phyloP scores from a whole-genome alignment of 73 alveolate species.

The Tetrahymena thermophila region DNA sequence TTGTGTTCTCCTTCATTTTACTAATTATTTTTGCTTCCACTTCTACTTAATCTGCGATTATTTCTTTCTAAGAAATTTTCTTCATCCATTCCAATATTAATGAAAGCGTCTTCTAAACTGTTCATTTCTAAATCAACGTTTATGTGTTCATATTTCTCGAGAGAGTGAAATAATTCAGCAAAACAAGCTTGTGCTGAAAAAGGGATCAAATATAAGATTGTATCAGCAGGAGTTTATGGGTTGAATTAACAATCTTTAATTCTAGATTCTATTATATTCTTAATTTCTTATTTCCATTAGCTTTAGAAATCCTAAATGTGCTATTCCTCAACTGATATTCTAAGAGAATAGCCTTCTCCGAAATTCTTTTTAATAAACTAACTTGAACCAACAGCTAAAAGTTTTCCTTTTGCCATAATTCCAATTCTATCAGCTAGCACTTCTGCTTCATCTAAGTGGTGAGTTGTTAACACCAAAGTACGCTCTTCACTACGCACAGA shows the following conservation, averaged over 20 bases:
- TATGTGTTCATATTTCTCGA: constrained; percentile 25
- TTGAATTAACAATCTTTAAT: constrained; percentile 21
- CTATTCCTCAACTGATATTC: constrained; percentile 54
- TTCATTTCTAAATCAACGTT: constrained; percentile 77
- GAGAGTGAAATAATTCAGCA: constrained; percentile 41
- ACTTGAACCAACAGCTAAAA: constrained; percentile 59
- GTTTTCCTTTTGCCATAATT: constrained; percentile 72
- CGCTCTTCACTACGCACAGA: constrained; percentile 46
- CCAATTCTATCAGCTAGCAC: constrained; percentile 76
- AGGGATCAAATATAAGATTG: constrained; percentile 54
- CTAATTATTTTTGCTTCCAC: not conserved
- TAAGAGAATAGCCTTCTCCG: constrained; percentile 83
- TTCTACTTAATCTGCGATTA: not conserved
- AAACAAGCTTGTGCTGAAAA: constrained; percentile 42
- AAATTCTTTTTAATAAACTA: constrained; percentile 62
- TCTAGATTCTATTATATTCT: constrained; percentile 5
- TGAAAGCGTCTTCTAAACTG: constrained; percentile 94
- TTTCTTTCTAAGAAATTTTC: constrained; percentile 8
- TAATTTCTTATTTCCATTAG: constrained; percentile 7
- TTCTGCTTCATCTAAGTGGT: constrained; percentile 86
- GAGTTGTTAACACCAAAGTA: constrained; percentile 73
- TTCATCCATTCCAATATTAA: constrained; percentile 80
- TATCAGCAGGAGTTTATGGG: constrained; percentile 33
- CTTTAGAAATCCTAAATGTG: constrained; percentile 20
- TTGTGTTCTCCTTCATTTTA: not conserved